These are phyloP conservation scores for Penicillium glabrum DNA, from an alignment of 2,329 filamentous ascomycete species.

Conservation along the genomic window DNA sequence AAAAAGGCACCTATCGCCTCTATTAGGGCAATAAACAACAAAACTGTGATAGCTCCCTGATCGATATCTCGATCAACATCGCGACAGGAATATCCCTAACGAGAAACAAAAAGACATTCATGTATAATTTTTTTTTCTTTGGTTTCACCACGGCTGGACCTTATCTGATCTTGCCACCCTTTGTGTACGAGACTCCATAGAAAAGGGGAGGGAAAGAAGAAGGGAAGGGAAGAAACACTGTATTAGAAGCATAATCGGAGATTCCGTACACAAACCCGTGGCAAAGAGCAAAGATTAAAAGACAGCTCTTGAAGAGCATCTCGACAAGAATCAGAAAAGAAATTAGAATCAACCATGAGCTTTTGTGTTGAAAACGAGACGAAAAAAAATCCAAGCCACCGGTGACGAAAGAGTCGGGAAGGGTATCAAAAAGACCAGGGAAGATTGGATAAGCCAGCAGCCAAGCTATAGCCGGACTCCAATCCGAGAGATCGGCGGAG, in stretches of 20 bases:
- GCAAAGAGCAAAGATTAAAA: constrained; percentile 17
- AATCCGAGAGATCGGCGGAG: background rate
- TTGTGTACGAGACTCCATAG: constrained; percentile 2
- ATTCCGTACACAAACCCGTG: constrained; percentile 21
- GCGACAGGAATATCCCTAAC: background rate
- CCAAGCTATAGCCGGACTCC: background rate
- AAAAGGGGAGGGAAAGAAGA: constrained; percentile 3
- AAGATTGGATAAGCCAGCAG: constrained; percentile 29
- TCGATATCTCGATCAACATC: background rate
- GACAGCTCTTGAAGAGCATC: constrained; percentile 13
- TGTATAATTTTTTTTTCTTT: background rate
- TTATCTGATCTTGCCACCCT: constrained; percentile 6
- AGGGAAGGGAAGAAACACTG: constrained; percentile 5
- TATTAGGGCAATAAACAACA: background rate
- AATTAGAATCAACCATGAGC: constrained; percentile 20
- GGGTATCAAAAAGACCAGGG: constrained; percentile 41
- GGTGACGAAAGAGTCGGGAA: constrained; percentile 34
- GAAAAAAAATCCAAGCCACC: constrained; percentile 28
- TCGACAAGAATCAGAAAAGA: constrained; percentile 4
- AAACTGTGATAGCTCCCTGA: background rate
- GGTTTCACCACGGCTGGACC: constrained; percentile 1
- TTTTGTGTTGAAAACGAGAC: constrained; percentile 12
- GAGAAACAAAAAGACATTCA: background rate
- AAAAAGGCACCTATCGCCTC: background rate
- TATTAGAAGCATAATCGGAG: constrained; percentile 26